phyloP scores from a whole-genome alignment of 1,139 yeast genomes.

The Pichia sp. region DNA sequence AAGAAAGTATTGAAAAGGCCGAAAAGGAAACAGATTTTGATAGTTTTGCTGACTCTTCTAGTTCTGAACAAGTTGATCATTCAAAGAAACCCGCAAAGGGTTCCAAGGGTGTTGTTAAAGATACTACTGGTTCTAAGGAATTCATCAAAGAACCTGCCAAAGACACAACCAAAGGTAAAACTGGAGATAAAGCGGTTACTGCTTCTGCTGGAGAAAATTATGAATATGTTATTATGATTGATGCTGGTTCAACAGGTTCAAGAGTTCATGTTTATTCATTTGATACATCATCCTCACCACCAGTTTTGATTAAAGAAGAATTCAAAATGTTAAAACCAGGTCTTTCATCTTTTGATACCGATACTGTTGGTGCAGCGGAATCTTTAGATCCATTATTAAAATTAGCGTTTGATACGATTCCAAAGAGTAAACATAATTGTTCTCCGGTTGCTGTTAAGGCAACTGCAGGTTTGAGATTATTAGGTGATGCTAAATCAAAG shows the following conservation, averaged over 20 bases:
- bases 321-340: conserved; percentile 94
- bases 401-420: conserved; percentile 68
- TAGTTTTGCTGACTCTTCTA: conserved; percentile 5
- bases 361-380: conserved; percentile 76
- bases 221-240: conserved; percentile 79
- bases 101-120: conserved; percentile 2
- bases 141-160: background rate
- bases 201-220: conserved; percentile 11
- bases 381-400: conserved; percentile 78
- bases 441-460: conserved; percentile 96
- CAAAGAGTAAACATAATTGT: conserved; percentile 63
- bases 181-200: conserved; percentile 11
- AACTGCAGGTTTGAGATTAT: conserved; percentile 88
- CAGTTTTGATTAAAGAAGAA: conserved; percentile 66
- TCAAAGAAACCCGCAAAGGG: conserved; percentile 16
- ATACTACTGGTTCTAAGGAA: background rate
- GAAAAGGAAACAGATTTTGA: background rate
- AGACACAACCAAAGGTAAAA: conserved; percentile 1
- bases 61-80: conserved; percentile 3
- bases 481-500: conserved; percentile 68
- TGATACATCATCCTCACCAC: conserved; percentile 78
- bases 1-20: conserved; percentile 11
- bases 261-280: conserved; percentile 91
- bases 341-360: conserved; percentile 75
- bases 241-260: conserved; percentile 97